Evolutionary conservation across 768 basidiomycete species (phyloP).

Genomic region (Daedalea quercina): DNA sequence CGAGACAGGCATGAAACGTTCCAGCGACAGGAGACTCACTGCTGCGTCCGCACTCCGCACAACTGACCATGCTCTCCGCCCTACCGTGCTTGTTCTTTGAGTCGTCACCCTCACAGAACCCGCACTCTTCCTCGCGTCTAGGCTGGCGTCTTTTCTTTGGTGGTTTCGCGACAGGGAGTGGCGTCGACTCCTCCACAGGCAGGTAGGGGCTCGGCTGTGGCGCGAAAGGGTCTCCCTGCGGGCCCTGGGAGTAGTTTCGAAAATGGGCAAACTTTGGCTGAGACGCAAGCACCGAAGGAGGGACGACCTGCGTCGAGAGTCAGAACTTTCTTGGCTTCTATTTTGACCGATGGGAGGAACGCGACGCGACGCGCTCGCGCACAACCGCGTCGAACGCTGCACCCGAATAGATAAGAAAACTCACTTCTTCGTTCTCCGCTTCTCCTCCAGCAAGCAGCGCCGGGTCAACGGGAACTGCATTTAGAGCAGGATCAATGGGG

Average conservation of each 20-base stretch:
- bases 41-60: constrained; percentile 76
- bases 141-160: constrained; percentile 40
- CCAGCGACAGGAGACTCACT: constrained; percentile 39
- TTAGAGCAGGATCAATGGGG: constrained; percentile 78
- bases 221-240: constrained; percentile 80
- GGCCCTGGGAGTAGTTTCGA: constrained; percentile 60
- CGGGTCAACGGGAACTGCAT: constrained; percentile 19
- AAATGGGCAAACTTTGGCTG: constrained; percentile 19
- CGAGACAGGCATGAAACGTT: not conserved
- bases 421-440: constrained; percentile 13
- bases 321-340: constrained; percentile 8
- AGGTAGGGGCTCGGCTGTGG: constrained; percentile 53
- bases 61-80: constrained; percentile 69
- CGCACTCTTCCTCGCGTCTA: constrained; percentile 60
- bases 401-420: constrained; percentile 5
- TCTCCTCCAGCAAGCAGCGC: constrained; percentile 13
- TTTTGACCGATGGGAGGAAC: constrained; percentile 23
- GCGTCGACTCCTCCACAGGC: constrained; percentile 33
- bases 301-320: constrained; percentile 9
- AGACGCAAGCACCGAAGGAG: constrained; percentile 11
- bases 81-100: constrained; percentile 47
- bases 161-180: constrained; percentile 32
- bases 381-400: constrained; percentile 16
- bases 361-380: constrained; percentile 67
- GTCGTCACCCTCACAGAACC: constrained; percentile 71